phyloP scores from a whole-genome alignment of 106 monocot species.

The Dactylorhiza incarnata region DNA sequence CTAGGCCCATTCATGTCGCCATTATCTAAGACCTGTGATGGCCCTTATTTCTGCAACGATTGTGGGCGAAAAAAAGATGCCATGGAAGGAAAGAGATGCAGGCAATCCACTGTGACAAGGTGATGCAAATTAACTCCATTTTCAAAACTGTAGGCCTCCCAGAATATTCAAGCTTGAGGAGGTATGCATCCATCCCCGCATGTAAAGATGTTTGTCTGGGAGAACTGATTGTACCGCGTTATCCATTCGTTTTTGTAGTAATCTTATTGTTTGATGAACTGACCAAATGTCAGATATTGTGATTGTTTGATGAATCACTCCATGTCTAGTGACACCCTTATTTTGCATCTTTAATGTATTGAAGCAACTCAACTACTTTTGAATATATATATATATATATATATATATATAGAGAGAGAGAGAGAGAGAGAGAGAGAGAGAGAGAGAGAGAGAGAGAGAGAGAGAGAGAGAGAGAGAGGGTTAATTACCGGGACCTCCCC shows the following conservation, averaged over 20 bases:
- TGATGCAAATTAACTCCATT: neutral
- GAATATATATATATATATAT: too few relatives aligned
- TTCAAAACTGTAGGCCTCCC: neutral
- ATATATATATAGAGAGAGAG: too few relatives aligned
- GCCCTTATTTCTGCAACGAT: slow-evolving; percentile 60
- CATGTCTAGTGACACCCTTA: too few relatives aligned
- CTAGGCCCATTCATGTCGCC: slow-evolving; percentile 12
- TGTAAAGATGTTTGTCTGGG: neutral
- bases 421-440: too few relatives aligned
- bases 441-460: too few relatives aligned
- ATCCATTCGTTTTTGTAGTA: slow-evolving; percentile 3
- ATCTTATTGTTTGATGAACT: slow-evolving; percentile 26
- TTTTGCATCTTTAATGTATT: too few relatives aligned
- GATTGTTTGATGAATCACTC: slow-evolving; percentile 28
- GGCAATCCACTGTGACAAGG: neutral
- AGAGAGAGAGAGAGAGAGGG: too few relatives aligned
- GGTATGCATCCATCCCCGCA: slow-evolving; percentile 8
- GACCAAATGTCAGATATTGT: slow-evolving; percentile 25
- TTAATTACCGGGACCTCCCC: too few relatives aligned
- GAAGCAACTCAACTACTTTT: too few relatives aligned
- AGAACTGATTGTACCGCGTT: neutral
- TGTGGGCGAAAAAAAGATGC: slow-evolving; percentile 73
- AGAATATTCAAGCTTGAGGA: slow-evolving; percentile 10
- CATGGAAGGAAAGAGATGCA: slow-evolving; percentile 58
- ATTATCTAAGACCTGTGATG: slow-evolving; percentile 29